Percentiles rank a stretch among this genome's conserved stretches.
These are phyloP conservation scores for Elongisporangium undulatum DNA, from an alignment of 352 stramenopile species.

Conservation along the genomic window DNA sequence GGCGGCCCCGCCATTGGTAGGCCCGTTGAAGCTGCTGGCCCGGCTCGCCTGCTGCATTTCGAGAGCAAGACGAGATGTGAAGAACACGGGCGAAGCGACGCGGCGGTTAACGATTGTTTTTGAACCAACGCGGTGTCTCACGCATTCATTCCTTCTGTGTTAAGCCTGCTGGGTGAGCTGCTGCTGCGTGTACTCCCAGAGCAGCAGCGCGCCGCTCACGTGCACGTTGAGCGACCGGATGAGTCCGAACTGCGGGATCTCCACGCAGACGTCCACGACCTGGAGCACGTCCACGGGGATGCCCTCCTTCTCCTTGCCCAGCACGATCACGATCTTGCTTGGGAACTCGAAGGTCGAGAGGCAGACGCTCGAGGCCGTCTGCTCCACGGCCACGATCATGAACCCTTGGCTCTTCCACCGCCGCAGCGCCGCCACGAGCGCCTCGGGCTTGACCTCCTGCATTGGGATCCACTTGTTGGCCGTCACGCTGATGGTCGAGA, in stretches of 20 bases:
- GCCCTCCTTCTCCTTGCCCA: conserved; percentile 96
- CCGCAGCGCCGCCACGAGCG: conserved; percentile 28
- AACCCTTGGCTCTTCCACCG: conserved; percentile 86
- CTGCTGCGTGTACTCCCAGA: conserved; percentile 97
- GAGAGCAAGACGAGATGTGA: not conserved
- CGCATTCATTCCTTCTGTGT: not conserved
- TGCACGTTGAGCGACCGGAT: conserved; percentile 98
- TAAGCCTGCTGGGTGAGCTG: conserved; percentile 34
- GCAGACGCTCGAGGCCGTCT: conserved; percentile 90
- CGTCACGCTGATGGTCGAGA: conserved; percentile 90
- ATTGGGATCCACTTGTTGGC: conserved; percentile 95
- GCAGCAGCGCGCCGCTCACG: conserved; percentile 91
- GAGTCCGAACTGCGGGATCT: conserved; percentile 97
- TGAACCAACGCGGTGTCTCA: not conserved
- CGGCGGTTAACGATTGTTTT: not conserved
- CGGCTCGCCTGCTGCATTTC: not conserved
- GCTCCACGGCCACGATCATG: conserved; percentile 92
- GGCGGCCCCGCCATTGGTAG: conserved; percentile 2
- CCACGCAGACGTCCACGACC: conserved; percentile 94
- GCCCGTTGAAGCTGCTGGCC: not conserved
- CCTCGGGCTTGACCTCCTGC: conserved; percentile 76
- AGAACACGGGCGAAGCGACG: not conserved
- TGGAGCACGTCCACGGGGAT: conserved; percentile 95
- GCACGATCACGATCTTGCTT: conserved; percentile 90
- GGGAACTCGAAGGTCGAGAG: conserved; percentile 85